phyloP scores from a whole-genome alignment of 2,329 filamentous ascomycete species.

The Ophiostoma fasciatum region DNA sequence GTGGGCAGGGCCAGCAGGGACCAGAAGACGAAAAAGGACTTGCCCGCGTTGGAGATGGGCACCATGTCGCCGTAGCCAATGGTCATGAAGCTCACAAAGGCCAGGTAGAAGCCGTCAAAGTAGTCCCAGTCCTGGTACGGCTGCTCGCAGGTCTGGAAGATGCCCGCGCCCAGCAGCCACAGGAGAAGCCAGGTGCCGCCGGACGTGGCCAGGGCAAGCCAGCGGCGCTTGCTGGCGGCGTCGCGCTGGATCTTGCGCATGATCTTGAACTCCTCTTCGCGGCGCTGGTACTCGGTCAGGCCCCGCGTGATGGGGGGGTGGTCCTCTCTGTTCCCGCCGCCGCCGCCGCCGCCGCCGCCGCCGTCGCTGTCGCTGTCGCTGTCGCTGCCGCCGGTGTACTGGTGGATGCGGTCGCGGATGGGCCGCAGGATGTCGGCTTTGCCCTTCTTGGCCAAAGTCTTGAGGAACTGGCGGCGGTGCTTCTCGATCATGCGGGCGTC shows the following conservation, averaged over 20 bases:
- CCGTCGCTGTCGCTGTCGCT: not conserved
- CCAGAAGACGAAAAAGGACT: conserved; percentile 90
- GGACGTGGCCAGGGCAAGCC: conserved; percentile 58
- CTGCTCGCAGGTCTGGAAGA: conserved; percentile 46
- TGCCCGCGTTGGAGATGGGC: conserved; percentile 62
- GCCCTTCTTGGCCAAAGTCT: conserved; percentile 28
- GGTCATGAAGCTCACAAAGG: conserved; percentile 68
- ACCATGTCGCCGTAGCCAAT: conserved; percentile 77
- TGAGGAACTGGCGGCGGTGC: conserved; percentile 34
- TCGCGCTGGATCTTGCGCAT: conserved; percentile 68
- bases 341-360: not conserved
- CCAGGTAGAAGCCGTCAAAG: conserved; percentile 73
- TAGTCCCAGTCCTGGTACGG: conserved; percentile 52
- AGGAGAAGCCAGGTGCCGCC: conserved; percentile 53
- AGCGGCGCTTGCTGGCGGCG: conserved; percentile 51
- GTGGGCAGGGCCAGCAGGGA: conserved; percentile 72
- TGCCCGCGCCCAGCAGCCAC: conserved; percentile 66
- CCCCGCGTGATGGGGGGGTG: not conserved
- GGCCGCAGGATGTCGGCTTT: conserved; percentile 35
- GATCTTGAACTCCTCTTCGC: conserved; percentile 56
- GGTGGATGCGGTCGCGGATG: conserved; percentile 17
- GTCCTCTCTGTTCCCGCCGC: not conserved
- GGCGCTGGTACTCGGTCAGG: conserved; percentile 39
- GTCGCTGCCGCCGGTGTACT: not conserved
- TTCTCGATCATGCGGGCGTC: conserved; percentile 45